A percentile compares a stretch with the other conserved stretches of the same genome.
Evolutionary conservation across 2,329 filamentous ascomycete species (phyloP).

Genomic region (Aspergillus sp.): DNA sequence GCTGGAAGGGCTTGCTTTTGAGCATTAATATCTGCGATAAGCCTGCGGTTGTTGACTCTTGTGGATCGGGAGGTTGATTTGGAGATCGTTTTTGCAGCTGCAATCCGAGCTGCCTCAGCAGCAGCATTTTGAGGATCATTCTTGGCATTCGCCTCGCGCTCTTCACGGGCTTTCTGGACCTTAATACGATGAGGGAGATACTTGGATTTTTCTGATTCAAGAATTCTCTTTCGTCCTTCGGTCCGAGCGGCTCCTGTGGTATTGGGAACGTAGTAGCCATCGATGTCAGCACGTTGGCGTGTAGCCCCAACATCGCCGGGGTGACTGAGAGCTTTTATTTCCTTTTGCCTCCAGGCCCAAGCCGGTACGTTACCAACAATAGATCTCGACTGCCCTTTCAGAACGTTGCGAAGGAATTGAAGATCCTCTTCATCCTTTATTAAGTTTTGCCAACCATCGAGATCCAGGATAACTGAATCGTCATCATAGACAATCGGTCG

Average conservation of each 20-base stretch:
- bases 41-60: constrained; percentile 90
- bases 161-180: constrained; percentile 85
- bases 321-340: constrained; percentile 68
- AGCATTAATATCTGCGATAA: constrained; percentile 91
- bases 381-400: constrained; percentile 49
- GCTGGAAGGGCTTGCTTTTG: constrained; percentile 76
- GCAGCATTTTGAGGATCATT: constrained; percentile 67
- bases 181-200: constrained; percentile 98
- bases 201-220: constrained; percentile 96
- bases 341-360: constrained; percentile 72
- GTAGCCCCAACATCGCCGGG: constrained; percentile 56
- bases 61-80: constrained; percentile 92
- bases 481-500: constrained; percentile 67
- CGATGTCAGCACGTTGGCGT: constrained; percentile 54
- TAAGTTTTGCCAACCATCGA: constrained; percentile 68
- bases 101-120: constrained; percentile 69
- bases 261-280: constrained; percentile 81
- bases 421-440: constrained; percentile 71
- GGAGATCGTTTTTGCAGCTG: constrained; percentile 75
- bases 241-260: constrained; percentile 82
- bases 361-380: constrained; percentile 58
- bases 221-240: constrained; percentile 90
- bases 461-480: constrained; percentile 61
- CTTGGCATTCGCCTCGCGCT: constrained; percentile 71
- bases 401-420: constrained; percentile 53